Base-by-base conservation (phyloP, 2,329 filamentous ascomycete species). In the Curvularia eragrostidis region DNA sequence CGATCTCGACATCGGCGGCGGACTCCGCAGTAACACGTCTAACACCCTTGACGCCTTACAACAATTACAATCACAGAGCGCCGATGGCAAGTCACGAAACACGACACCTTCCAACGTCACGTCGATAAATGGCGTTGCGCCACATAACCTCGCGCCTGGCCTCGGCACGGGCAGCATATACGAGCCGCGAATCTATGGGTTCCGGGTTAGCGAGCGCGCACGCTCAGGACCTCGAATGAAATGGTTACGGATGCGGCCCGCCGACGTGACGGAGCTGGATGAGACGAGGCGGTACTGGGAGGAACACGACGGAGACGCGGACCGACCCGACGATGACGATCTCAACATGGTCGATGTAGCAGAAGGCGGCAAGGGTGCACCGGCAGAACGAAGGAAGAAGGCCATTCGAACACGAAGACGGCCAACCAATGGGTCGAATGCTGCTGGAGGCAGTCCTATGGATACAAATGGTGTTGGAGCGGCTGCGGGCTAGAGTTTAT, bases 101-200 rank as follows among this genome's bases (percentile, higher is more conserved):
- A 65, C 69, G 54, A 75, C 75, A 2, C 70, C 74, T 57, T 68
- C 71, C 18, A 74, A 71, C 53, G 69, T 75, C 50, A 70, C 67
- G 18, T 70, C 68, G 58, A 87, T 98, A 70, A 98, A 99, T 76
- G 95, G 95, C 70, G 88, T 97, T 71, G 89, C 91, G 63, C 86
- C 90, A 4, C 85, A 88, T 68, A 99, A 98, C 76, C 89, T 97
- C 64, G 93, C 90, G 1, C 93, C 95, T 0, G 92, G 93, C 1
- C 83, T 99, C 2, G 95, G 95, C 10, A 82, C 82, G 48, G 87
- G 87, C 58, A 92, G 88, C 75, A 91, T 97, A 70, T 98, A 98
- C 79, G 92, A 97, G 74, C 93, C 95, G 58, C 90, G 89, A 66
- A 98, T 99, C 75, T 99, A 98, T 78, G 95, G 95, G 26, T 99